Percentiles rank a stretch among this genome's conserved stretches.
Evolutionary conservation across 2,329 filamentous ascomycete genomes (phyloP).

Genomic region (Talaromyces sp.): DNA sequence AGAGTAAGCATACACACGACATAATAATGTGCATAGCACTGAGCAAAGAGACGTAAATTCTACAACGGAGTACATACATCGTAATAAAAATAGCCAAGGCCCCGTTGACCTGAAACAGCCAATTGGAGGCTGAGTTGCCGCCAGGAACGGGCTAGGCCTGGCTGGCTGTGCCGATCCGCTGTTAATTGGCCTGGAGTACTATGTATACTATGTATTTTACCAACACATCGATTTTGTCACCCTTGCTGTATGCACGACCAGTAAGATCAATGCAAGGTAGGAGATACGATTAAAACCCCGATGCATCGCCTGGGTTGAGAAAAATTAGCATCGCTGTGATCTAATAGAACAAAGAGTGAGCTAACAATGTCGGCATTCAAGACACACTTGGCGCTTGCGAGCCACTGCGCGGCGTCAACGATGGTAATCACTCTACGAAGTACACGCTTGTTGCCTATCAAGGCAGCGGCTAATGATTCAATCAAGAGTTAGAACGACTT

Average conservation of each 20-base stretch:
- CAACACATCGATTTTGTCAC: not conserved
- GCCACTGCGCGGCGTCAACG: not conserved
- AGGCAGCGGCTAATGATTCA: not conserved
- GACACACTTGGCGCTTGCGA: not conserved
- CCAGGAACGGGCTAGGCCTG: slow-evolving; percentile 13
- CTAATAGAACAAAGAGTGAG: not conserved
- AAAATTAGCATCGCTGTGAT: not conserved
- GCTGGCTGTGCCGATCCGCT: not conserved
- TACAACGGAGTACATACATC: not conserved
- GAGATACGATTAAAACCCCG: not conserved
- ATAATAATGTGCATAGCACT: too few relatives aligned
- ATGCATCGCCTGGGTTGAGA: not conserved
- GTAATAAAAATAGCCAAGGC: not conserved
- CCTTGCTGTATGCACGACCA: not conserved
- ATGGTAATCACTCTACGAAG: not conserved
- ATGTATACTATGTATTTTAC: not conserved
- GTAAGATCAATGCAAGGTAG: slow-evolving; percentile 8
- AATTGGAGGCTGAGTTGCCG: not conserved
- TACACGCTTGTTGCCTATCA: not conserved
- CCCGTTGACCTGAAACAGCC: slow-evolving; percentile 3
- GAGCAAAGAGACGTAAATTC: not conserved
- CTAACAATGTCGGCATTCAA: not conserved
- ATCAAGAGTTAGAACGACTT: not conserved
- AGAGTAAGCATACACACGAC: not conserved
- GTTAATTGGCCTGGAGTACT: not conserved